Percentiles rank a stretch among this genome's conserved stretches.
Conservation (phyloP, 2,329 filamentous ascomycete species). For the Zalaria obscura region DNA sequence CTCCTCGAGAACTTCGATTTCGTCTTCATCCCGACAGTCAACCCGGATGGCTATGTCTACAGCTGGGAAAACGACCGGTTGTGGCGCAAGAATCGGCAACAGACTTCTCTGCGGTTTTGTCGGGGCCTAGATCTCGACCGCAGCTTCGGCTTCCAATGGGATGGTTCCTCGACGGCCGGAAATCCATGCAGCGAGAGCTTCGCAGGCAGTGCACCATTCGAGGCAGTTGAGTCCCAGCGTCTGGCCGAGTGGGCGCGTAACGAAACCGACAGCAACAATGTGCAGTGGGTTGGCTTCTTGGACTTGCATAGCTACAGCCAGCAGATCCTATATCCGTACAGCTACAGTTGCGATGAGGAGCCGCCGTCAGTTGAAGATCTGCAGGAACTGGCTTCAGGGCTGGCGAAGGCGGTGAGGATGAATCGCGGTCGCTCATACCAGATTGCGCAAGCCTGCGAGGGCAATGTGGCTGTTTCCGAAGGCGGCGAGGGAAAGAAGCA, state of each 20-base stretch:
- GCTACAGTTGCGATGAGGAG: constrained; percentile 62
- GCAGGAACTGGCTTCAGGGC: constrained; percentile 73
- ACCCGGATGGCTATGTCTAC: constrained; percentile 90
- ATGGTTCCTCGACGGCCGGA: constrained; percentile 43
- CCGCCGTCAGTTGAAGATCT: constrained; percentile 86
- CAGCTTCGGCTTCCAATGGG: constrained; percentile 75
- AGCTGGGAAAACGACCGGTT: constrained; percentile 83
- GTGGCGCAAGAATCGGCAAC: constrained; percentile 89
- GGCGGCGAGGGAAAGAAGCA: constrained; percentile 18
- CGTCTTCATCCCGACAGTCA: constrained; percentile 75
- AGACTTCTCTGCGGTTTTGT: constrained; percentile 70
- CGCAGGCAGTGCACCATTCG: constrained; percentile 68
- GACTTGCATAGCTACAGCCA: constrained; percentile 94
- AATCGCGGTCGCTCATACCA: constrained; percentile 40
- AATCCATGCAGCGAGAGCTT: constrained; percentile 91
- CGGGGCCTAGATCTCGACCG: constrained; percentile 81
- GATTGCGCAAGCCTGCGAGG: constrained; percentile 76
- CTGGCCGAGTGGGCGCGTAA: constrained; percentile 75
- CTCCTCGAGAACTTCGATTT: constrained; percentile 77
- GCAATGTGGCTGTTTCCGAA: constrained; percentile 40
- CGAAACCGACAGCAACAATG: constrained; percentile 55
- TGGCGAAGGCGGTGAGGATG: constrained; percentile 80
- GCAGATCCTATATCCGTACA: constrained; percentile 84
- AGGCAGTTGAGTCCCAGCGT: constrained; percentile 62
- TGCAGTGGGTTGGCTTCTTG: constrained; percentile 68